These are phyloP conservation scores for Limonium bicolor DNA, from an alignment of 148 eudicot species.

Conservation along the genomic window DNA sequence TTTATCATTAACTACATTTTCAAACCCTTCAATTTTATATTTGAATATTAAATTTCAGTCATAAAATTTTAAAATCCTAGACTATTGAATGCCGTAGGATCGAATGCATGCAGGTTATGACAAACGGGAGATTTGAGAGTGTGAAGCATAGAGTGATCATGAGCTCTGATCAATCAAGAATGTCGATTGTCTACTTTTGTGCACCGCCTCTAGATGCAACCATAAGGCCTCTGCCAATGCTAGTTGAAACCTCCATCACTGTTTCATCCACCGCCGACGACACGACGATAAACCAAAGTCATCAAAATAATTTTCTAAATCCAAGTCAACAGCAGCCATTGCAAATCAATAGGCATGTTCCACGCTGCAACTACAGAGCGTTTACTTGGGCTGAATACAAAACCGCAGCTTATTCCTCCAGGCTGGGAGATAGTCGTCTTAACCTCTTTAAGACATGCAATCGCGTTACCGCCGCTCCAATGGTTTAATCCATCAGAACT, in stretches of 20 bases:
- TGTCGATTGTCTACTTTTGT: constrained; percentile 70
- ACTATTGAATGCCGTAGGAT: too few species aligned
- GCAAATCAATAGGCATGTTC: too few species aligned
- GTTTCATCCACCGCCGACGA: too few species aligned
- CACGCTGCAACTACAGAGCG: constrained; percentile 36
- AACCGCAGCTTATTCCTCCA: constrained; percentile 41
- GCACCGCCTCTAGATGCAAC: constrained; percentile 44
- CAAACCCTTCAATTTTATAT: too few species aligned
- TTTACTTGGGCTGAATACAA: constrained; percentile 92
- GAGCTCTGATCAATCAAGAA: constrained; percentile 23
- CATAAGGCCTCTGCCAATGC: constrained; percentile 29
- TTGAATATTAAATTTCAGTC: too few species aligned
- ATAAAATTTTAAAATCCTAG: too few species aligned
- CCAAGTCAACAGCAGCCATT: not conserved
- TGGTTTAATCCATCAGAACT: too few species aligned
- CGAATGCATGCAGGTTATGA: constrained; percentile 63
- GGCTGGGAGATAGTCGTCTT: constrained; percentile 62
- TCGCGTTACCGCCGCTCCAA: too few species aligned
- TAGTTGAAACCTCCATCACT: not conserved
- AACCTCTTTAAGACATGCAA: constrained; percentile 52
- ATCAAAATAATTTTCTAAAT: too few species aligned
- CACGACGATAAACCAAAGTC: too few species aligned
- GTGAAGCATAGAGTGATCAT: constrained; percentile 69
- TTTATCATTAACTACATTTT: not conserved
- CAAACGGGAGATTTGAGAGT: constrained; percentile 67